These are phyloP conservation scores for Phytophthora ohioensis DNA, from an alignment of 352 stramenopile species.

Conservation along the genomic window DNA sequence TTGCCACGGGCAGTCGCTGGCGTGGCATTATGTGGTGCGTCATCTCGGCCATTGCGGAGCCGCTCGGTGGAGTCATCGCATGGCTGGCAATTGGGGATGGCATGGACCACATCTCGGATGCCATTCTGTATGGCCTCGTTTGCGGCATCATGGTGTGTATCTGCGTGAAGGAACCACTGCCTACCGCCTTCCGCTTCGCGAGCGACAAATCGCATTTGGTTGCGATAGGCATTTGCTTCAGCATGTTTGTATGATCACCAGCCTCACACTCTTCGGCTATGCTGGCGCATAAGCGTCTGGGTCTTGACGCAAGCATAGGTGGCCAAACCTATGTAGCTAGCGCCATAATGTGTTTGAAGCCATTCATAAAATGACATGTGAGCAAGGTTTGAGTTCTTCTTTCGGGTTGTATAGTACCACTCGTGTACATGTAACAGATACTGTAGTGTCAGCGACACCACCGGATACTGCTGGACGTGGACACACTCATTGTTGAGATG, in stretches of 20 bases:
- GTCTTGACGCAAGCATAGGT: neutral
- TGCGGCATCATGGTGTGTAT: slow-evolving; percentile 96
- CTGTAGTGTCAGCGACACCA: no score
- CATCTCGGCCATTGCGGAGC: slow-evolving; percentile 91
- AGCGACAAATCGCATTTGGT: slow-evolving; percentile 78
- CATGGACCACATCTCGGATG: slow-evolving; percentile 78
- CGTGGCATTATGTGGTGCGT: slow-evolving; percentile 94
- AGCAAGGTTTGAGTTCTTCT: no score
- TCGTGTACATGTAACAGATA: no score
- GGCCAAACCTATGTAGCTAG: neutral
- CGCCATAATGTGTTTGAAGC: no score
- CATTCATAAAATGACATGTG: no score
- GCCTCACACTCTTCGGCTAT: no score
- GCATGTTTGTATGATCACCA: no score
- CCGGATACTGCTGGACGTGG: no score
- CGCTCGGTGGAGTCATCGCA: slow-evolving; percentile 83
- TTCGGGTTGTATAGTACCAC: no score
- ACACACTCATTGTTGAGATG: no score
- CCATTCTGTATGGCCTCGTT: slow-evolving; percentile 92
- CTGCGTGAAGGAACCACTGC: slow-evolving; percentile 89
- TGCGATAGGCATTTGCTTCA: slow-evolving; percentile 76
- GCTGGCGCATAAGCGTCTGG: slow-evolving; percentile 48
- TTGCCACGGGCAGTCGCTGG: slow-evolving; percentile 92
- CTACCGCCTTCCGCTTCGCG: slow-evolving; percentile 91
- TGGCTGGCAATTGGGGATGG: slow-evolving; percentile 84